Evolutionary conservation across 208 protist genomes (phyloP), one percentile per base, ranked within the genome.

Genomic region (Blechomonas ayalai): DNA sequence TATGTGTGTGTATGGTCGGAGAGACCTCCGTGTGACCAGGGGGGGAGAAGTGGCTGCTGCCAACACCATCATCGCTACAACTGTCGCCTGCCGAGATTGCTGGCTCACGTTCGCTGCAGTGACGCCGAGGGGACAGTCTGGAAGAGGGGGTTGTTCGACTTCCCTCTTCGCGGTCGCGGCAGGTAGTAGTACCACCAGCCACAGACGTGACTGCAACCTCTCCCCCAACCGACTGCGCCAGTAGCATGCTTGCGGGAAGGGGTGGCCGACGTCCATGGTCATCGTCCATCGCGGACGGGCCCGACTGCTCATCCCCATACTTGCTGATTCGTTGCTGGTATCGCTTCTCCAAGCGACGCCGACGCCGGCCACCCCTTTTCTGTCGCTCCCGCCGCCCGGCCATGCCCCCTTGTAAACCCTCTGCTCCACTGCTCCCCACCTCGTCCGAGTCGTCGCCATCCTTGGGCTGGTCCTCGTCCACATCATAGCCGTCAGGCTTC

Each of bases 311-410:
- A 34, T 34, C 31, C 31, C 31, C 31, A 34, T 34, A 34, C 31
- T 34, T 34, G 31, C 10, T n/a, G 12, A 34, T n/a, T n/a, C n/a
- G 10, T n/a, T 34, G 31, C n/a, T 10, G n/a, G 10, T 52, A 35
- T 28, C 52, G 52, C 43, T 52, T 48, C 33, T 43, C 40, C 9
- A 59, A 1, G 4, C 52, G 40, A 12, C 52, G 40, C 6, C 52
- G 52, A 1, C 52, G 52, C 28, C 52, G 16, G 8, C 52, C 52
- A 25, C 36, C 33, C 25, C 44, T 59, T 15, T 59, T 59, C 4
- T 12, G 22, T 16, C 29, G 34, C 25, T 23, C 25, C 5, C 42
- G 42, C 25, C 20, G 2, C 1, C 4, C 24, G 18, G 27, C 27
- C 20, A 20, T 10, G 32, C 12, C 32, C 12, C 25, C 26, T 10